phyloP scores from a whole-genome alignment of 208 protist genomes.

The Phytomonas sp. region DNA sequence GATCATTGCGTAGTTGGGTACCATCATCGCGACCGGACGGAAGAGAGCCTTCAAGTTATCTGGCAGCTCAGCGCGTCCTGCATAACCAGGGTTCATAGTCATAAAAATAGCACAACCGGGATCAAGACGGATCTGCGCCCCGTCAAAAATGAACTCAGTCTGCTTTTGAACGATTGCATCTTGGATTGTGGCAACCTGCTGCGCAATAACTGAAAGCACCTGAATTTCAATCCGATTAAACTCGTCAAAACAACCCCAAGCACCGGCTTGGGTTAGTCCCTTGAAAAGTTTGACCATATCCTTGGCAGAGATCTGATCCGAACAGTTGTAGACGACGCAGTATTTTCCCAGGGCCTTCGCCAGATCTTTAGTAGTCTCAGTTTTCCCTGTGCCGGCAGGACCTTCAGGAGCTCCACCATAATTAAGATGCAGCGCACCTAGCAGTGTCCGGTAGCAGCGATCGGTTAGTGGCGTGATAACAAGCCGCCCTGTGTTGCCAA shows the following conservation, averaged over 20 bases:
- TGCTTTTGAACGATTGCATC: slow-evolving; percentile 83
- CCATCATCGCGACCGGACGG: slow-evolving; percentile 98
- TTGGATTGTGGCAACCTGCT: slow-evolving; percentile 95
- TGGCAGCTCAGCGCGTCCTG: slow-evolving; percentile 95
- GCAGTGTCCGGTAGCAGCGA: slow-evolving; percentile 94
- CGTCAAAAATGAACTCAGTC: slow-evolving; percentile 92
- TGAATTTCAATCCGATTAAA: slow-evolving; percentile 97
- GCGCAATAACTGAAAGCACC: slow-evolving; percentile 96
- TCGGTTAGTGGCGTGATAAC: slow-evolving; percentile 96
- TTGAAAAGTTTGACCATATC: slow-evolving; percentile 97
- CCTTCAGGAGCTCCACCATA: slow-evolving; percentile 96
- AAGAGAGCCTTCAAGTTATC: slow-evolving; percentile 98
- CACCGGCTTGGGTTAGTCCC: slow-evolving; percentile 88
- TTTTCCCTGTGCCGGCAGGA: slow-evolving; percentile 97
- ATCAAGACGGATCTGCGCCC: slow-evolving; percentile 88
- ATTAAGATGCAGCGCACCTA: slow-evolving; percentile 94
- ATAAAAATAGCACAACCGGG: slow-evolving; percentile 93
- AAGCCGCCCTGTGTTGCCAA: slow-evolving; percentile 92
- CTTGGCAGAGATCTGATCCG: slow-evolving; percentile 92
- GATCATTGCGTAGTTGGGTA: slow-evolving; percentile 98
- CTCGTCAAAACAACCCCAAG: slow-evolving; percentile 97
- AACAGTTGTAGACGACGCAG: slow-evolving; percentile 98
- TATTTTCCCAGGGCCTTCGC: slow-evolving; percentile 94
- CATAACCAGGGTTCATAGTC: slow-evolving; percentile 98
- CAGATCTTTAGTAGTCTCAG: slow-evolving; percentile 98